phyloP scores from a whole-genome alignment of 73 alveolate genomes.

The Paramecium bursaria region DNA sequence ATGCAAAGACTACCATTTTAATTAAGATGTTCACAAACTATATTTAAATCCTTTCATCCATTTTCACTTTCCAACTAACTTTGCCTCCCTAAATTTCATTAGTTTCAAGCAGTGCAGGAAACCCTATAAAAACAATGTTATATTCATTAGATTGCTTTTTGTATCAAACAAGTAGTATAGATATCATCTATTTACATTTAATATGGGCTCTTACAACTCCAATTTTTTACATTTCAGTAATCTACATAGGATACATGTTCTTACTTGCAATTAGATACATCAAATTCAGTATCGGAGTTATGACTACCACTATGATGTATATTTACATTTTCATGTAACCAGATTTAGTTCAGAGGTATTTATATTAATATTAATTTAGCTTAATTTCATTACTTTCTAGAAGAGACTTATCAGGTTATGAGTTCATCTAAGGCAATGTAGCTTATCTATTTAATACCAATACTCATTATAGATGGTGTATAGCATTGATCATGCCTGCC shows the following conservation, averaged over 20 bases:
- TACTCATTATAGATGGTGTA: not conserved
- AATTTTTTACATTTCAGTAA: not conserved
- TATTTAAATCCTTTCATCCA: constrained; percentile 5
- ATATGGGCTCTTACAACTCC: constrained; percentile 51
- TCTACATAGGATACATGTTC: not conserved
- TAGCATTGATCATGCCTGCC: not conserved
- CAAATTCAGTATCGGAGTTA: constrained; percentile 14
- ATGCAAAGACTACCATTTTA: constrained; percentile 5
- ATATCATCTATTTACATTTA: constrained; percentile 6
- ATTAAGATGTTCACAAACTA: constrained; percentile 28
- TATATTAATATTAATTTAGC: not conserved
- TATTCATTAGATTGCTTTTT: constrained; percentile 42
- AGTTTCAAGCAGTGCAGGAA: constrained; percentile 19
- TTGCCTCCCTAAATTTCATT: constrained; percentile 20
- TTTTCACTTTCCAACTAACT: constrained; percentile 20
- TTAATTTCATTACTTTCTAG: constrained; percentile 3
- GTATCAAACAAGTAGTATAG: not conserved
- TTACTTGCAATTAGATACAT: not conserved
- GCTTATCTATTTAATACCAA: constrained; percentile 1
- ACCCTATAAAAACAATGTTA: constrained; percentile 32
- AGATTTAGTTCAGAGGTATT: constrained; percentile 18
- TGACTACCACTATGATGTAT: constrained; percentile 29
- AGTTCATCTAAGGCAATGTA: constrained; percentile 39
- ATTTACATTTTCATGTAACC: constrained; percentile 47
- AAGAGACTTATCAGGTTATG: constrained; percentile 11